Evolutionary conservation across 495 filamentous ascomycete species (phyloP).

Genomic region (Annulohypoxylon bovei): DNA sequence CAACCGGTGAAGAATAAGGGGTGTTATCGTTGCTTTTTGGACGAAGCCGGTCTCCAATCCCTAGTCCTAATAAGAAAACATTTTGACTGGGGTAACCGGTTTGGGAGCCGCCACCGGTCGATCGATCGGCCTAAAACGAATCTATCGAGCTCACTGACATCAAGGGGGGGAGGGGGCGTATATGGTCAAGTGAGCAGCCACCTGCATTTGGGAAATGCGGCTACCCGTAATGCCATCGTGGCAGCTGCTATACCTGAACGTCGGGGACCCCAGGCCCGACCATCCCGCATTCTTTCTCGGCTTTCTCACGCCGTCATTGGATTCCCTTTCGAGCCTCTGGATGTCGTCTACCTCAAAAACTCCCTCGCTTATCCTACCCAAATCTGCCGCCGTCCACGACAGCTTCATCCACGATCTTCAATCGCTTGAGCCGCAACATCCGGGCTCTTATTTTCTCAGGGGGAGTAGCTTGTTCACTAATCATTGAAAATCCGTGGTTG

Average conservation of each 20-base stretch:
- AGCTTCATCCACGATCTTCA: not conserved
- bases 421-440: conserved; percentile 12
- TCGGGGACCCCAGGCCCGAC: not conserved
- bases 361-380: not conserved
- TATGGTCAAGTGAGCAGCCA: conserved; percentile 35
- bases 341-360: not conserved
- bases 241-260: not conserved
- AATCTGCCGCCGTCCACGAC: not conserved
- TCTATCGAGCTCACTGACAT: conserved; percentile 1
- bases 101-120: not conserved
- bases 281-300: conserved; percentile 3
- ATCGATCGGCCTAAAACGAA: not conserved
- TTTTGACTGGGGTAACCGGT: not conserved
- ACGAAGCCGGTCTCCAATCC: conserved; percentile 4
- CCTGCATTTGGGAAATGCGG: conserved; percentile 31
- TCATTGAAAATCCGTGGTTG: not conserved
- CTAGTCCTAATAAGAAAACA: not conserved
- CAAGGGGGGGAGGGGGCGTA: not conserved
- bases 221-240: conserved; percentile 18
- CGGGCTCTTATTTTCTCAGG: not conserved
- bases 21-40: conserved; percentile 3
- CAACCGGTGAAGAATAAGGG: conserved; percentile 12
- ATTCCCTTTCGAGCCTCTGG: not conserved
- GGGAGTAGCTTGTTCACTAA: not conserved
- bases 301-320: conserved; percentile 1